Percentiles rank a stretch among this genome's conserved stretches.
phyloP scores from a whole-genome alignment of 306 rosid species.

The Cucumis cinereus region DNA sequence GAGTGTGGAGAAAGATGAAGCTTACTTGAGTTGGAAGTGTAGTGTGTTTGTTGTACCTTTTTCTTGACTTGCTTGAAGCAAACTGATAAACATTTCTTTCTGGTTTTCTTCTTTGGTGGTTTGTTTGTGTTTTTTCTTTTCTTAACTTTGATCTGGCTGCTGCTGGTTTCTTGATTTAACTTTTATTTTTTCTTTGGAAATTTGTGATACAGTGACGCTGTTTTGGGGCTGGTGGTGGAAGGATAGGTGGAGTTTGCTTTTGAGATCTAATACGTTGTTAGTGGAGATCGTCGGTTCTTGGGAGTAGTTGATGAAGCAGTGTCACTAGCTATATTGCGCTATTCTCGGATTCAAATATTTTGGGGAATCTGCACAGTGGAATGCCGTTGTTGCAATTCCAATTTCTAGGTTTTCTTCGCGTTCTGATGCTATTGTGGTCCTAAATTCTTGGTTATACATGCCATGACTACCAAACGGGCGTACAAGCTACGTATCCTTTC shows the following conservation, averaged over 20 bases:
- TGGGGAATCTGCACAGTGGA: constrained; percentile 17
- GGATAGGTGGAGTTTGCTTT: not conserved
- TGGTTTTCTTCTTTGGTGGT: not conserved
- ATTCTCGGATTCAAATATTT: constrained; percentile 5
- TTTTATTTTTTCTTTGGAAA: not conserved
- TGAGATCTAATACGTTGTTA: constrained; percentile 7
- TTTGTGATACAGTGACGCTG: constrained; percentile 3
- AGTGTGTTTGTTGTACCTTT: not conserved
- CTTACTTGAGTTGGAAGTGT: not conserved
- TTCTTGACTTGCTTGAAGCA: constrained; percentile 9
- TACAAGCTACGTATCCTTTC: constrained; percentile 97
- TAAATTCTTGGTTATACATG: constrained; percentile 2
- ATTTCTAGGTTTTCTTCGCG: constrained; percentile 14
- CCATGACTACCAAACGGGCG: constrained; percentile 97
- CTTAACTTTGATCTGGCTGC: not conserved
- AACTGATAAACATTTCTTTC: not conserved
- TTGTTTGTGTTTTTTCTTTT: not conserved
- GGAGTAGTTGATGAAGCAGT: not conserved
- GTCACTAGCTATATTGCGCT: not conserved
- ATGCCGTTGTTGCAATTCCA: constrained; percentile 17
- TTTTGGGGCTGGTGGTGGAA: not conserved
- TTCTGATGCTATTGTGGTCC: constrained; percentile 32
- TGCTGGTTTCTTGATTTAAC: not conserved
- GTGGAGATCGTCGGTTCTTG: constrained; percentile 1
- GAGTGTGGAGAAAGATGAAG: constrained; percentile 5